phyloP scores from a whole-genome alignment of 345 rosid genomes.

The Eucalyptus dawsonii region DNA sequence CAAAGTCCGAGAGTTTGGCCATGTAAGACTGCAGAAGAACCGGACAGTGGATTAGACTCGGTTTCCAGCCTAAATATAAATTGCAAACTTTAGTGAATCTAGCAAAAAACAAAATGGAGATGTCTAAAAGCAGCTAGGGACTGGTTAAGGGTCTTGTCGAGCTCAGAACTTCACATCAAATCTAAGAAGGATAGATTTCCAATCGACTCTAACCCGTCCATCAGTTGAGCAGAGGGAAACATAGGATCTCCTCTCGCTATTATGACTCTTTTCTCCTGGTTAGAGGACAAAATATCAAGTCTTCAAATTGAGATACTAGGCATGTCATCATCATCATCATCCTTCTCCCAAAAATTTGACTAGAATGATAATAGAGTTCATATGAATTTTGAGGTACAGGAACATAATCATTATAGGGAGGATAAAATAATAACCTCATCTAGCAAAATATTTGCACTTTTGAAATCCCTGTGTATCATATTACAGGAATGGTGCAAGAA shows the following conservation, averaged over 20 bases:
- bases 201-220: not conserved
- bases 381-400: not conserved
- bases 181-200: not conserved
- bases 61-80: not conserved
- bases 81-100: not conserved
- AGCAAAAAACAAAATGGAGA: not conserved
- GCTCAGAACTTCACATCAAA: not conserved
- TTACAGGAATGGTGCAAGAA: not conserved
- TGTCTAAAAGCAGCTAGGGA: not conserved
- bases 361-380: not conserved
- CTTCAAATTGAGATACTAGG: not conserved
- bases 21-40: not conserved
- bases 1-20: slow-evolving; percentile 1
- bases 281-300: not conserved
- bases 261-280: not conserved
- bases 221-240: not conserved
- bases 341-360: not conserved
- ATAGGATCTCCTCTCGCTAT: not conserved
- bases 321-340: not conserved
- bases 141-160: not conserved
- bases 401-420: not conserved
- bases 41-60: not conserved
- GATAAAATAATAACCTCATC: not conserved
- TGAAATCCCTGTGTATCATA: not conserved
- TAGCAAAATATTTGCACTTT: not conserved